Base-by-base conservation (phyloP, 768 basidiomycete species). In the Mrakia hoshinonis region DNA sequence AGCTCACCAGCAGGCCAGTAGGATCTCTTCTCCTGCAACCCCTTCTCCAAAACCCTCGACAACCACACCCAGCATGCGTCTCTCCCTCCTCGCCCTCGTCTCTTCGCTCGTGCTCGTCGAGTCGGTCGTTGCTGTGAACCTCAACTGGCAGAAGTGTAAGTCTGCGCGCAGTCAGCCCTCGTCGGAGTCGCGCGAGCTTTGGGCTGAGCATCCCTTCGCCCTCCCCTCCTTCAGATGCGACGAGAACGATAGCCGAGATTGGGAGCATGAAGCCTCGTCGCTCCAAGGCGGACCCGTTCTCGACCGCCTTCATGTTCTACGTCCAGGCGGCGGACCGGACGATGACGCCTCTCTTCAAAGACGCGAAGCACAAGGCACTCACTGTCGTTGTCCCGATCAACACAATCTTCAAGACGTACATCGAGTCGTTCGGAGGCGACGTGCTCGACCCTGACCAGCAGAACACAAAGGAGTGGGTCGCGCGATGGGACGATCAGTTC, bases 91-190 rank as follows among this genome's bases (percentile, higher is more conserved):
- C 55, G 5, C 15, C 26, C 55, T 58, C 18, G 2, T 58, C 55
- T 22, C 55, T 2, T 18, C 29, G 5, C 18, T 38, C 20, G 31
- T 39, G 9, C 31, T 43, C 1, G 18, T 38, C 1, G 39, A 38
- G 20, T 5, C 31, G 13, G 20, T 4, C 20, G 31, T 38, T 22
- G 13, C 10, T 20, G 10, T 13, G 22, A 38, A 31, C 1, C 60
- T 62, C 18, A 62, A 36, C 60, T 62, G 36, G 34, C 60, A 62
- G 26, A 62, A 62, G 26, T 62, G 60, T 62, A 20, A 36, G 36
- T n/a, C n/a, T n/a, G n/a, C n/a, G n/a, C n/a, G n/a, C n/a, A n/a
- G n/a, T n/a, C n/a, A n/a, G n/a, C n/a, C n/a, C n/a, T n/a, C n/a
- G n/a, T n/a, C n/a, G n/a, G n/a, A n/a, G n/a, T n/a, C n/a, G n/a